phyloP scores from a whole-genome alignment of 192 early-diverging fungal genomes.

The Chytriomyces sp. region DNA sequence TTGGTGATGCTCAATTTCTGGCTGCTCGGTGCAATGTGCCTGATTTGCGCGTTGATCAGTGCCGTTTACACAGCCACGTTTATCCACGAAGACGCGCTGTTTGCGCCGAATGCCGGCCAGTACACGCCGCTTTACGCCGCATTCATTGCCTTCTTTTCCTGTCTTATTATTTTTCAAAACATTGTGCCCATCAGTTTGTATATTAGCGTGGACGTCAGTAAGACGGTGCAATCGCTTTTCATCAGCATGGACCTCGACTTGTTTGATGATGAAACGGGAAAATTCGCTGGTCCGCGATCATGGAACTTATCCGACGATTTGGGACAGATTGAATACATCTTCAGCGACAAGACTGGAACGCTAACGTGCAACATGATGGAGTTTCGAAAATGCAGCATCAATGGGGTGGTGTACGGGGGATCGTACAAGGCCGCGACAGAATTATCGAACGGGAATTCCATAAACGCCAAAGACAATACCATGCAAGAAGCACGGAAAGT shows the following conservation, averaged over 20 bases:
- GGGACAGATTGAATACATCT: constrained; percentile 95
- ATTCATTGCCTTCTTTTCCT: constrained; percentile 59
- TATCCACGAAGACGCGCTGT: constrained; percentile 51
- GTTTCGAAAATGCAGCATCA: constrained; percentile 91
- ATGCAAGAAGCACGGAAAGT: constrained; percentile 32
- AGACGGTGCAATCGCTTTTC: constrained; percentile 86
- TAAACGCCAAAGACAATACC: constrained; percentile 37
- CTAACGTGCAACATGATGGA: constrained; percentile 96
- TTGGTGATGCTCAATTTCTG: constrained; percentile 70
- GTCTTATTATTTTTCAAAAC: constrained; percentile 94
- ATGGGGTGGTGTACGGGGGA: constrained; percentile 82
- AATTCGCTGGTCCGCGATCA: constrained; percentile 69
- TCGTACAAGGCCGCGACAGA: constrained; percentile 40
- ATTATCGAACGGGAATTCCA: constrained; percentile 32
- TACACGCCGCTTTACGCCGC: constrained; percentile 43
- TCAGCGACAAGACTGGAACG: constrained; percentile 96
- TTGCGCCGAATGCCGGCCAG: constrained; percentile 26
- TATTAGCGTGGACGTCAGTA: constrained; percentile 92
- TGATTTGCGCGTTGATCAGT: constrained; percentile 50
- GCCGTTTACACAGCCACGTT: constrained; percentile 55
- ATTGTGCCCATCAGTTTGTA: constrained; percentile 96
- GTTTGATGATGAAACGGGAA: constrained; percentile 70
- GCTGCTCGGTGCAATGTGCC: constrained; percentile 57
- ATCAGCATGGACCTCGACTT: constrained; percentile 92
- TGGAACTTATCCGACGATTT: constrained; percentile 98